Base-by-base conservation (phyloP, 768 basidiomycete species). In the Kwoniella sp. region DNA sequence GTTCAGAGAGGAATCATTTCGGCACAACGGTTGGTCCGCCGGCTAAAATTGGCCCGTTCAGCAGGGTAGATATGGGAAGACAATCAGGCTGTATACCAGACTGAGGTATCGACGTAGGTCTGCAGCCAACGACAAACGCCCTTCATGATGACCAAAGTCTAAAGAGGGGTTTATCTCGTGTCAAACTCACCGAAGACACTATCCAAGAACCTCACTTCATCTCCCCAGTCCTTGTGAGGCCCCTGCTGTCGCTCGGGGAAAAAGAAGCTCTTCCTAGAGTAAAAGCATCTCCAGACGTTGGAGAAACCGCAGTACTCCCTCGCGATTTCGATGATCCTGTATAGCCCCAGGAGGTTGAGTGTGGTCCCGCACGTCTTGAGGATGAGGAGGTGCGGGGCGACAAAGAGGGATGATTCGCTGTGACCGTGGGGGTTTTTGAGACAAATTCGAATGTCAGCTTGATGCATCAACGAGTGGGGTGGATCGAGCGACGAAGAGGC, bases 351-450 rank as follows among this genome's bases (percentile, higher is more conserved):
- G 55, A 99, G 89, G 82, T 98, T 97, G 66, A 98, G 88, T 4
- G 96, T 99, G 2, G 96, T 99, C 26, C 96, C 96, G 81, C 96
- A 99, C 13, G 96, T 99, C 83, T 99, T 99, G 77, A 99, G 87
- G 74, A 99, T 98, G 66, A 99, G 86, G 62, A 93, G 89, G 82
- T 99, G 94, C 1, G 95, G 87, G 41, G 90, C 92, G 59, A 99
- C 88, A 76, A 99, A 95, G 61, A 99, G 85, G 38, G 94, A 97
- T 0, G 95, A 98, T 86, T 98, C 96, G 83, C 96, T 98, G 81
- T 37, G n/a, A 47, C 20, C n/a, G n/a, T n/a, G n/a, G n/a, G n/a
- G n/a, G n/a, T n/a, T n/a, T n/a, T n/a, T n/a, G n/a, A n/a, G n/a
- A n/a, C 38, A 41, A 9, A 41, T 20, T 41, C 38, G 38, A 41